Evolutionary conservation across 768 basidiomycete species (phyloP).

Genomic region (Termitomyces eurrhizus): DNA sequence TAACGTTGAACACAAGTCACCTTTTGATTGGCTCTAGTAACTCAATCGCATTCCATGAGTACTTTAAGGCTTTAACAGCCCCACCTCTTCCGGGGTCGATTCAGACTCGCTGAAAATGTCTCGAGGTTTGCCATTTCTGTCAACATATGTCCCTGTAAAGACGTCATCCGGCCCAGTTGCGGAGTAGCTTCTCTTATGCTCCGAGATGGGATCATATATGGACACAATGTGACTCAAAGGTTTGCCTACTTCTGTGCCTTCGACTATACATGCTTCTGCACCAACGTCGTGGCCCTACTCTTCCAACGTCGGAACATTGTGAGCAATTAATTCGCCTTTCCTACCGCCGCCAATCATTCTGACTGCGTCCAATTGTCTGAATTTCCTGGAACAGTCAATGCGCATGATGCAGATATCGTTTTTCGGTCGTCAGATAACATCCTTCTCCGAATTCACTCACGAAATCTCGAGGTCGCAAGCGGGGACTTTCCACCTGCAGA

Average conservation of each 20-base stretch:
- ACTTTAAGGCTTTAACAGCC: background rate
- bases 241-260: background rate
- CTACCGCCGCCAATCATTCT: background rate
- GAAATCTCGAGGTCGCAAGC: conserved; percentile 12
- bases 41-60: background rate
- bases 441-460: conserved; percentile 15
- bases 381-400: conserved; percentile 7
- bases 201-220: background rate
- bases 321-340: background rate
- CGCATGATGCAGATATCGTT: conserved; percentile 12
- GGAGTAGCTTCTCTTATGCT: background rate
- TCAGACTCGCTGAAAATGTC: background rate
- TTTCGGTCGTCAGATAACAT: conserved; percentile 13
- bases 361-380: background rate
- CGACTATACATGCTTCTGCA: background rate
- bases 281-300: background rate
- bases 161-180: background rate
- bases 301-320: background rate
- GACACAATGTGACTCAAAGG: background rate
- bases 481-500: conserved; percentile 12
- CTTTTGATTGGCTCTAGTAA: background rate
- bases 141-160: background rate
- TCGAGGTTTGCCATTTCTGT: background rate
- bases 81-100: background rate
- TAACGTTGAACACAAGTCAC: background rate